Conservation (phyloP, 495 filamentous ascomycete species). For the Articulospora tetracladia region DNA sequence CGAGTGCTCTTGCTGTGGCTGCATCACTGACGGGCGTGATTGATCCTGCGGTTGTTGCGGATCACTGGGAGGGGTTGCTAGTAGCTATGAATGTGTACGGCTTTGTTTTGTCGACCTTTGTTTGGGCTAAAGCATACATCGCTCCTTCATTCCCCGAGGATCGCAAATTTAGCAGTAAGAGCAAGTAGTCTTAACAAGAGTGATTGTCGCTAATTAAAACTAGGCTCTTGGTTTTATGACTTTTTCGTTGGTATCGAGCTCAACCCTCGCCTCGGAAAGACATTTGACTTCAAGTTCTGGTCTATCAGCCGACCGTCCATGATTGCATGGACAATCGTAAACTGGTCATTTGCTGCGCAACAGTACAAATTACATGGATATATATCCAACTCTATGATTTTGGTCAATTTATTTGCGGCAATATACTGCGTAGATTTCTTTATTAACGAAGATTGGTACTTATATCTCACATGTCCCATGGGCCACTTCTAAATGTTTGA, state of each 20-base stretch:
- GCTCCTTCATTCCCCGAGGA: slow-evolving; percentile 34
- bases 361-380: slow-evolving; percentile 33
- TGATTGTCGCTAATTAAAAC: slow-evolving; percentile 8
- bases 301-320: slow-evolving; percentile 39
- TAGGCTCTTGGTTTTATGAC: slow-evolving; percentile 34
- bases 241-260: slow-evolving; percentile 41
- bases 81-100: slow-evolving; percentile 35
- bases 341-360: slow-evolving; percentile 38
- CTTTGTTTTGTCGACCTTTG: slow-evolving; percentile 29
- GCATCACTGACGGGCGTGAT: slow-evolving; percentile 25
- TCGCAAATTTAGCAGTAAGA: slow-evolving; percentile 35
- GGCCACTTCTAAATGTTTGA: too few species aligned
- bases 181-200: background rate
- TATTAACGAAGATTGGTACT: slow-evolving; percentile 43
- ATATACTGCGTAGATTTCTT: slow-evolving; percentile 45
- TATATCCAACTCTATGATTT: slow-evolving; percentile 36
- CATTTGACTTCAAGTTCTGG: slow-evolving; percentile 44
- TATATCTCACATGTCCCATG: too few species aligned
- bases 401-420: slow-evolving; percentile 37
- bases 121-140: slow-evolving; percentile 35
- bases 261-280: slow-evolving; percentile 38
- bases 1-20: slow-evolving; percentile 27
- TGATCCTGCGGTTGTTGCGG: slow-evolving; percentile 36
- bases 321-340: slow-evolving; percentile 22
- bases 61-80: slow-evolving; percentile 36